Evolutionary conservation across 768 basidiomycete species (phyloP).

Genomic region (Rhodotorula paludigena): DNA sequence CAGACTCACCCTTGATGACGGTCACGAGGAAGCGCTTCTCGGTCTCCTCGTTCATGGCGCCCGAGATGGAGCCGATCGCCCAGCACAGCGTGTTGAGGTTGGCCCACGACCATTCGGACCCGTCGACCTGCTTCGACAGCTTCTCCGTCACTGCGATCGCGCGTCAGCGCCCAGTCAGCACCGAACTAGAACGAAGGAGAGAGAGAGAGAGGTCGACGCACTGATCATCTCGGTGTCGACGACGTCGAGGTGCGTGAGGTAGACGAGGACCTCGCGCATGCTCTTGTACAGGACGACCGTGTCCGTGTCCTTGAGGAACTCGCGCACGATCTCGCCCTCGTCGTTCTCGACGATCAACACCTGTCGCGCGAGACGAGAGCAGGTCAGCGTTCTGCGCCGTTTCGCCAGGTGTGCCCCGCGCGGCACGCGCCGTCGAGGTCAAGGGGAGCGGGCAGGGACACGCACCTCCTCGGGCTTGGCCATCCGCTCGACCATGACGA

Average conservation of each 20-base stretch:
- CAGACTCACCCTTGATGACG: constrained; percentile 72
- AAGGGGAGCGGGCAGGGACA: background rate
- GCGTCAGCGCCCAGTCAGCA: constrained; percentile 21
- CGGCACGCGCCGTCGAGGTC: background rate
- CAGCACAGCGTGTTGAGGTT: constrained; percentile 98
- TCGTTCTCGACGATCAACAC: constrained; percentile 98
- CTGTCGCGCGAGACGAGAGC: constrained; percentile 49
- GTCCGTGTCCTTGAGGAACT: constrained; percentile 86
- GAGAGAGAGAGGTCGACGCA: constrained; percentile 6
- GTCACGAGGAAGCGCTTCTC: constrained; percentile 98
- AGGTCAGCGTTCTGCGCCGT: background rate
- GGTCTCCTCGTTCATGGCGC: constrained; percentile 99
- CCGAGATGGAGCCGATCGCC: constrained; percentile 98
- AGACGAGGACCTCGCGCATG: constrained; percentile 95
- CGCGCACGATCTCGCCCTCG: constrained; percentile 97
- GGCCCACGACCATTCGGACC: constrained; percentile 98
- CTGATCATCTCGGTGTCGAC: constrained; percentile 87
- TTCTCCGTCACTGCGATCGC: constrained; percentile 70
- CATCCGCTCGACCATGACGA: constrained; percentile 98
- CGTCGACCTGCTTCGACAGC: constrained; percentile 75
- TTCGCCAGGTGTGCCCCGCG: too few relatives aligned
- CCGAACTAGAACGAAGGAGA: too few relatives aligned
- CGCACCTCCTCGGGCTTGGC: constrained; percentile 96
- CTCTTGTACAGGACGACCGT: constrained; percentile 98
- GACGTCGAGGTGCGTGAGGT: constrained; percentile 94